These are phyloP conservation scores for Funneliformis caledonium DNA, from an alignment of 371 early-diverging fungal species.

Conservation along the genomic window DNA sequence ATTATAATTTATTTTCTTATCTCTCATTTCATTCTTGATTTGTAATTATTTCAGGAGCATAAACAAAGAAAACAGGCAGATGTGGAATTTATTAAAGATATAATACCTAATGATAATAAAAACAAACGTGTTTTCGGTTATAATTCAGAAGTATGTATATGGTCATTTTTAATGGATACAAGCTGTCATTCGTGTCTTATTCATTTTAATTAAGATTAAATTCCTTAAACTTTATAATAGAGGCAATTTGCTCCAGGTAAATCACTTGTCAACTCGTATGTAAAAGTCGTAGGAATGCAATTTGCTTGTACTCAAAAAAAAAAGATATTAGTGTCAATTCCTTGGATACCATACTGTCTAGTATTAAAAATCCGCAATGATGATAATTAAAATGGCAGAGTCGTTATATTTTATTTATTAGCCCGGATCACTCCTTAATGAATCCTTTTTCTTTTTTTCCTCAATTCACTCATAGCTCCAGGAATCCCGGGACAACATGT, in stretches of 20 bases:
- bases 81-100: conserved; percentile 62
- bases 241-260: conserved; percentile 64
- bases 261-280: conserved; percentile 58
- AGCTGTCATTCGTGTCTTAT: background rate
- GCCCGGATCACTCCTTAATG: background rate
- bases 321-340: too few relatives aligned
- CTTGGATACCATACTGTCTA: too few relatives aligned
- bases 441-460: background rate
- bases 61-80: conserved; percentile 34
- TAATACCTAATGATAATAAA: conserved; percentile 81
- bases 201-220: background rate
- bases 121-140: conserved; percentile 67
- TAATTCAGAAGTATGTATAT: conserved; percentile 12
- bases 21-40: background rate
- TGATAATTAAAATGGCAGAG: too few relatives aligned
- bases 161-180: conserved; percentile 10
- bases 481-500: background rate
- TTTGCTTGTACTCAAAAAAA: too few relatives aligned
- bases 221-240: conserved; percentile 36
- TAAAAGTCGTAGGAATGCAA: too few relatives aligned
- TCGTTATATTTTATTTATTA: too few relatives aligned
- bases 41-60: background rate
- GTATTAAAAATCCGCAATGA: too few relatives aligned
- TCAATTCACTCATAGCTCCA: background rate
- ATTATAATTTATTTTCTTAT: background rate